Conservation (phyloP, 768 basidiomycete species). For the Tylopilus subfusipes region DNA sequence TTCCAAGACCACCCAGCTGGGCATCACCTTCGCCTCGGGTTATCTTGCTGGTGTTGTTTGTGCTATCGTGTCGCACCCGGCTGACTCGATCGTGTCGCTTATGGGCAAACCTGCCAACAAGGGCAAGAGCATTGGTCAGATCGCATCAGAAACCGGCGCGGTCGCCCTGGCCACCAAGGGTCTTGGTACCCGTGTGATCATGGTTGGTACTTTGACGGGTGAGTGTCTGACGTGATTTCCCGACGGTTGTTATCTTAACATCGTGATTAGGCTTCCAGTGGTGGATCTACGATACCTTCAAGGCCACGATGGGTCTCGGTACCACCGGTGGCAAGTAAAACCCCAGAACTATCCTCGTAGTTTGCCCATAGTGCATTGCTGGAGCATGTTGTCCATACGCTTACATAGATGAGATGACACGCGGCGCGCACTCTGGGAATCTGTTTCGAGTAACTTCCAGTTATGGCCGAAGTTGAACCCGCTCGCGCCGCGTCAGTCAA, state of each 20-base stretch:
- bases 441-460: too few species aligned
- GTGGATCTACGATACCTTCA: slow-evolving; percentile 93
- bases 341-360: too few species aligned
- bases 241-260: background rate
- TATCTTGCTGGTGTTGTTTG: slow-evolving; percentile 95
- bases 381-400: slow-evolving; percentile 13
- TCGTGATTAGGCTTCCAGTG: slow-evolving; percentile 70
- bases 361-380: slow-evolving; percentile 8
- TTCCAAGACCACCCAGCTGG: slow-evolving; percentile 80
- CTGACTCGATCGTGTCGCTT: slow-evolving; percentile 88
- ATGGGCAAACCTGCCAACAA: slow-evolving; percentile 88
- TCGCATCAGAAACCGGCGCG: slow-evolving; percentile 69
- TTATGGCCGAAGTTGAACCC: too few species aligned
- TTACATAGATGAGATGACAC: too few species aligned
- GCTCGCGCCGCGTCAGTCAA: too few species aligned
- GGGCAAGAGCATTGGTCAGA: slow-evolving; percentile 71
- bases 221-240: slow-evolving; percentile 1
- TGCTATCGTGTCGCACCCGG: slow-evolving; percentile 94
- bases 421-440: too few species aligned
- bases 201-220: slow-evolving; percentile 66
- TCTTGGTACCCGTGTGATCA: slow-evolving; percentile 81
- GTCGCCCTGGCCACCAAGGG: slow-evolving; percentile 73
- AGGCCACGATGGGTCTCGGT: slow-evolving; percentile 77
- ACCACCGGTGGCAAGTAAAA: slow-evolving; percentile 85
- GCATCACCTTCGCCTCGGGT: slow-evolving; percentile 86